A percentile compares a stretch with the other conserved stretches of the same genome.
phyloP scores from a whole-genome alignment of 495 filamentous ascomycete species.

The Evansstolkia leycettana region DNA sequence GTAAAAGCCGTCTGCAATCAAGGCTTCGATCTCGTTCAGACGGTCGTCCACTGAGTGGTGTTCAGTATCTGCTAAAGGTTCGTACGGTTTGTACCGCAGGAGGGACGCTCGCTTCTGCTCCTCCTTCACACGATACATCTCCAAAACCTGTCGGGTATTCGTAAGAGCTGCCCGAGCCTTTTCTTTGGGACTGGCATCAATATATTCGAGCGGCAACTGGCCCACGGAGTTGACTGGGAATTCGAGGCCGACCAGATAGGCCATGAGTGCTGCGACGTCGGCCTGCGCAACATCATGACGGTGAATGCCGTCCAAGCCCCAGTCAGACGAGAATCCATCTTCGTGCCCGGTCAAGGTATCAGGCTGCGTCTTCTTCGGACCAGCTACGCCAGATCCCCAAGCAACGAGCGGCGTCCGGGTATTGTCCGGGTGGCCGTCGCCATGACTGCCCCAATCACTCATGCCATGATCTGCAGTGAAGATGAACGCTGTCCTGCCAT shows the following conservation, averaged over 20 bases:
- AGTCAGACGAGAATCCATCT: constrained; percentile 85
- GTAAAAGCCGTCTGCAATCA: constrained; percentile 55
- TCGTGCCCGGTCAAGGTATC: constrained; percentile 64
- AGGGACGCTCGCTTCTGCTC: constrained; percentile 63
- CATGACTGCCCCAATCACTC: constrained; percentile 97
- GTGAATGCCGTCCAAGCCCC: constrained; percentile 67
- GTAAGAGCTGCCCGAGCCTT: constrained; percentile 80
- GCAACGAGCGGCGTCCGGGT: constrained; percentile 86
- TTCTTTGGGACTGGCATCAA: constrained; percentile 54
- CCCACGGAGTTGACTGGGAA: constrained; percentile 97
- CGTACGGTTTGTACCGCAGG: constrained; percentile 65
- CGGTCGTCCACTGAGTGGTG: constrained; percentile 53
- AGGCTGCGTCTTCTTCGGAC: constrained; percentile 44
- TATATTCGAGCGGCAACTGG: constrained; percentile 73
- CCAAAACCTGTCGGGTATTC: constrained; percentile 80
- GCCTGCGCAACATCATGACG: constrained; percentile 90
- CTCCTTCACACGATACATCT: constrained; percentile 97
- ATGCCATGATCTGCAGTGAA: constrained; percentile 99
- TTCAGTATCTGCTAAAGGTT: constrained; percentile 41
- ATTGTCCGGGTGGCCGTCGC: constrained; percentile 96
- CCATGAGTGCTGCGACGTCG: constrained; percentile 93
- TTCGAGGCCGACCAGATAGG: constrained; percentile 79
- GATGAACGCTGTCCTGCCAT: constrained; percentile 84
- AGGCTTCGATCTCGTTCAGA: constrained; percentile 49
- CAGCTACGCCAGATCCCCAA: constrained; percentile 89